Conservation (phyloP, 257 asterid species). For the Scutellaria minor region DNA sequence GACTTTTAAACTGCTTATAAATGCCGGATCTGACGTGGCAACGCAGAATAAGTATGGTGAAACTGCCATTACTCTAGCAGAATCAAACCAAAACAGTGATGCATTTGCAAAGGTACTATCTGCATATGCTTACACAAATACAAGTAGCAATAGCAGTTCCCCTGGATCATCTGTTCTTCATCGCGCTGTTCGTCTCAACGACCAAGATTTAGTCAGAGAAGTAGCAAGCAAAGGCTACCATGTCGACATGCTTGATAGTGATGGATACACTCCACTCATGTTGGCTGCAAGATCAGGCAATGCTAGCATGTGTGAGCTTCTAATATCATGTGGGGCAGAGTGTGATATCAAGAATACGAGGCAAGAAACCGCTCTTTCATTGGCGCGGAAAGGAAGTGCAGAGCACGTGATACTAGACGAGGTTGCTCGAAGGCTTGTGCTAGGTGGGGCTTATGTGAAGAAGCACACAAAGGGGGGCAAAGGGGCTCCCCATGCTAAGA, state of each 20-base stretch:
- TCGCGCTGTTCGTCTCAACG: conserved; percentile 46
- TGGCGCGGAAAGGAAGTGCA: conserved; percentile 48
- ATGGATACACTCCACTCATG: conserved; percentile 75
- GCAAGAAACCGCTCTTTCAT: conserved; percentile 58
- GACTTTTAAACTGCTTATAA: conserved; percentile 56
- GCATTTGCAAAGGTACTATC: conserved; percentile 55
- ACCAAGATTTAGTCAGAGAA: conserved; percentile 38
- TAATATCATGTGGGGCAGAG: conserved; percentile 53
- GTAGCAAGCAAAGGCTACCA: conserved; percentile 38
- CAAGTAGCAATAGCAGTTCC: conserved; percentile 28
- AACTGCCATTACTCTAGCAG: conserved; percentile 57
- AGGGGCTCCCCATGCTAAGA: conserved; percentile 63
- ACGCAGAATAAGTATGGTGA: conserved; percentile 54
- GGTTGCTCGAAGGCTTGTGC: conserved; percentile 61
- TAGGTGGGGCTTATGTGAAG: conserved; percentile 54
- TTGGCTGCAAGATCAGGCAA: conserved; percentile 62
- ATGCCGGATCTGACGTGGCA: conserved; percentile 59
- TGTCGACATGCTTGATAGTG: conserved; percentile 45
- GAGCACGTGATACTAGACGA: conserved; percentile 52
- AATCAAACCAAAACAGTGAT: conserved; percentile 55
- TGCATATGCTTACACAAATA: conserved; percentile 38
- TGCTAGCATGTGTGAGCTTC: conserved; percentile 50
- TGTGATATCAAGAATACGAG: conserved; percentile 48
- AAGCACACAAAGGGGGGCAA: conserved; percentile 69
- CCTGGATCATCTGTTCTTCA: conserved; percentile 47